These are phyloP conservation scores for Ganoderma leucocontextum DNA, from an alignment of 1,284 basidiomycete species.

Conservation along the genomic window DNA sequence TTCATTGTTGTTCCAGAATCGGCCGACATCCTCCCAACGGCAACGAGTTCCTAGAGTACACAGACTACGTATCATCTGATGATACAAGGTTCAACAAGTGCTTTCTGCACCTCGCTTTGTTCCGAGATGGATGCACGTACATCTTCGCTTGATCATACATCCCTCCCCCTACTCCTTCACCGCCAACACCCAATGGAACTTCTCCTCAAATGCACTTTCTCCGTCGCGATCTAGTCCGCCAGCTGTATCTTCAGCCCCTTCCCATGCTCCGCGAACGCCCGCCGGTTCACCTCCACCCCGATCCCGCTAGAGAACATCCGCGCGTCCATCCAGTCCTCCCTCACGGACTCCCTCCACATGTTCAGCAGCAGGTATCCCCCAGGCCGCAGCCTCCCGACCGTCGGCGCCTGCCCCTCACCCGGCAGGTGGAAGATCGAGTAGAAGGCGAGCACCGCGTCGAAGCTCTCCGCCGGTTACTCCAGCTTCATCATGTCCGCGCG, in stretches of 20 bases:
- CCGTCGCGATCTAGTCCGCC: background rate
- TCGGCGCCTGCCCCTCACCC: constrained; percentile 5
- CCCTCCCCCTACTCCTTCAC: background rate
- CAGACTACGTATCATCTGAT: background rate
- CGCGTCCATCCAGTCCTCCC: background rate
- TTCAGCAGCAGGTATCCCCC: constrained; percentile 2
- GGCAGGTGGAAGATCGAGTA: constrained; percentile 2
- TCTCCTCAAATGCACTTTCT: constrained; percentile 3
- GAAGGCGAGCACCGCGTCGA: background rate
- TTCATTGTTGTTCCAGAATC: too few species aligned
- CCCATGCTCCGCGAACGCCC: background rate
- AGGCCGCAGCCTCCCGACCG: background rate
- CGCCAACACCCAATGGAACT: constrained; percentile 7
- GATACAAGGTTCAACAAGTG: background rate
- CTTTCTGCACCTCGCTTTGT: background rate
- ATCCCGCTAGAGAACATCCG: background rate
- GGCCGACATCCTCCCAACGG: too few species aligned
- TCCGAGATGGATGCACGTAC: background rate
- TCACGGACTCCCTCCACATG: background rate
- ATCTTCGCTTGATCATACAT: background rate
- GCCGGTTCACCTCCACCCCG: background rate
- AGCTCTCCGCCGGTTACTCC: background rate
- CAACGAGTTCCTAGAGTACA: background rate
- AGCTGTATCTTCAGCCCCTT: constrained; percentile 9
- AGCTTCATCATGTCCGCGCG: constrained; percentile 4